phyloP scores from a whole-genome alignment of 495 filamentous ascomycete genomes.

The Penicillium paradoxum region DNA sequence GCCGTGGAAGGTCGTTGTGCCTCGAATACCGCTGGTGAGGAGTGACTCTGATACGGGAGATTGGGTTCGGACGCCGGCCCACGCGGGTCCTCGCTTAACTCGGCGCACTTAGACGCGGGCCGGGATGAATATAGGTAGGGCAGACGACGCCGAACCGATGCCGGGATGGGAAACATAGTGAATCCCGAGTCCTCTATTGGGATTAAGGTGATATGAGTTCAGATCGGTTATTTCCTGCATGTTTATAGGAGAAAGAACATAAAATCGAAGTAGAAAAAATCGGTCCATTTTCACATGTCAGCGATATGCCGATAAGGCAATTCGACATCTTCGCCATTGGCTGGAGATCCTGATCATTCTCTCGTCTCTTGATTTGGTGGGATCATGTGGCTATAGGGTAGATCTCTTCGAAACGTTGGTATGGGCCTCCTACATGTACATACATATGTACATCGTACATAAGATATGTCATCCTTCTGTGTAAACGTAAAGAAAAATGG shows the following conservation, averaged over 20 bases:
- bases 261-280: neutral
- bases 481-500: too few species aligned
- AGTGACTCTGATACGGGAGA: constrained; percentile 6
- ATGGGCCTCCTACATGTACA: too few species aligned
- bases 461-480: too few species aligned
- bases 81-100: constrained; percentile 6
- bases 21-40: neutral
- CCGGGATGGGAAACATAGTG: constrained; percentile 27
- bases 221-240: neutral
- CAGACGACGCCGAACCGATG: constrained; percentile 31
- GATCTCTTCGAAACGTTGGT: too few species aligned
- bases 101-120: constrained; percentile 7
- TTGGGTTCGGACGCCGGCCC: constrained; percentile 18
- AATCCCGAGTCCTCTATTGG: constrained; percentile 30
- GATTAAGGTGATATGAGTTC: neutral
- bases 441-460: too few species aligned
- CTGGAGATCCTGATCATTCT: neutral
- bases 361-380: neutral
- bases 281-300: neutral
- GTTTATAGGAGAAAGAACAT: neutral
- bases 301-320: neutral
- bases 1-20: constrained; percentile 15
- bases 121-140: constrained; percentile 23
- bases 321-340: neutral
- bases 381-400: too few species aligned